A percentile compares a stretch with the other conserved stretches of the same genome.
phyloP scores from a whole-genome alignment of 2,329 filamentous ascomycete species.

The Diaporthe sp. region DNA sequence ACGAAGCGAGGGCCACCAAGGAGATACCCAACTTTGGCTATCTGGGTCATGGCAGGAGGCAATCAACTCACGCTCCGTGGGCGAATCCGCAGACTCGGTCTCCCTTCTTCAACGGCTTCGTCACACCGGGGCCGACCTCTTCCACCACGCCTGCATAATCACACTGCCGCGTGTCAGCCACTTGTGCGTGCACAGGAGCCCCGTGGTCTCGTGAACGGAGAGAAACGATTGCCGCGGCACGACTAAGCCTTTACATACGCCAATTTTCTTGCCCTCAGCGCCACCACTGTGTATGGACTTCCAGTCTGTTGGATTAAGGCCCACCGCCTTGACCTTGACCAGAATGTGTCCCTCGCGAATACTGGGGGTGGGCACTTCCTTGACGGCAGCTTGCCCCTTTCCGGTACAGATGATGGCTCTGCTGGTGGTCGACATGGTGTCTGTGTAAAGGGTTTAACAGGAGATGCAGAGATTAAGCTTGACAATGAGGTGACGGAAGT shows the following conservation, averaged over 20 bases:
- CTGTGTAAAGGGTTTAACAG: not conserved
- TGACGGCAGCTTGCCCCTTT: slow-evolving; percentile 13
- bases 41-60: not conserved
- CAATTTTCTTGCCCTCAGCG: slow-evolving; percentile 1
- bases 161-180: slow-evolving; percentile 44
- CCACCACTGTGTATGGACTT: slow-evolving; percentile 9
- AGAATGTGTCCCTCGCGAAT: slow-evolving; percentile 37
- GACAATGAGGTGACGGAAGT: not conserved
- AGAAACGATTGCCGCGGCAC: not conserved
- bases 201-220: not conserved
- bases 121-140: slow-evolving; percentile 59
- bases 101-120: slow-evolving; percentile 59
- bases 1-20: not conserved
- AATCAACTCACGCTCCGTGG: slow-evolving; percentile 23
- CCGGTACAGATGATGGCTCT: slow-evolving; percentile 29
- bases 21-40: not conserved
- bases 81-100: slow-evolving; percentile 56
- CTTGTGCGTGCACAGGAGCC: not conserved
- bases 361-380: slow-evolving; percentile 27
- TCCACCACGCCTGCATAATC: slow-evolving; percentile 64
- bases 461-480: not conserved
- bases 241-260: not conserved
- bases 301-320: slow-evolving; percentile 39
- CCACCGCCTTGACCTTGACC: slow-evolving; percentile 36
- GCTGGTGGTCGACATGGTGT: slow-evolving; percentile 29